Percentiles rank a stretch among this genome's conserved stretches.
phyloP scores from a whole-genome alignment of 2,329 filamentous ascomycete species.

The Coniochaeta ligniaria region DNA sequence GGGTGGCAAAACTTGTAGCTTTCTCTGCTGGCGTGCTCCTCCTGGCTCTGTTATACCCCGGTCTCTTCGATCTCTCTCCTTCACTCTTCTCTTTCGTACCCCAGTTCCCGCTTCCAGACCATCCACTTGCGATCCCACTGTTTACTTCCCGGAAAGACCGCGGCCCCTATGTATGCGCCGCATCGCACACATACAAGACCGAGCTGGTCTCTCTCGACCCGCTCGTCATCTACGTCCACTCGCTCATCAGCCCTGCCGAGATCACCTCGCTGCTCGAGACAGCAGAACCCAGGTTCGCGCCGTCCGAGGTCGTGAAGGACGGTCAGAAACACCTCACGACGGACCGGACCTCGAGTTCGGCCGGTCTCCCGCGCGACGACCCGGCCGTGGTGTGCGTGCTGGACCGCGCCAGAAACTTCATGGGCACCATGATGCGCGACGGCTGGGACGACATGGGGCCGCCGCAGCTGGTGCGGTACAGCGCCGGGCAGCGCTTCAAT shows the following conservation, averaged over 20 bases:
- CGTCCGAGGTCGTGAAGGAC: conserved; percentile 24
- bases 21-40: conserved; percentile 13
- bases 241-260: conserved; percentile 27
- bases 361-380: conserved; percentile 25
- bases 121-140: conserved; percentile 11
- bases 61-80: conserved; percentile 9
- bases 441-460: conserved; percentile 32
- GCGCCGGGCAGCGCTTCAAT: conserved; percentile 29
- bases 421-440: conserved; percentile 28
- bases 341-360: conserved; percentile 30
- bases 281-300: conserved; percentile 26
- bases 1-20: conserved; percentile 8
- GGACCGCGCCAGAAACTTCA: conserved; percentile 23
- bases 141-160: conserved; percentile 3
- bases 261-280: conserved; percentile 25
- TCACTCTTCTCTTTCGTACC: conserved; percentile 13
- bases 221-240: conserved; percentile 34
- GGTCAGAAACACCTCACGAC: conserved; percentile 23
- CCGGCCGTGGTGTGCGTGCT: conserved; percentile 29
- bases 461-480: conserved; percentile 34
- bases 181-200: conserved; percentile 25
- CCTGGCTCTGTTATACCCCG: conserved; percentile 13
- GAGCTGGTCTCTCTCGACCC: conserved; percentile 34
- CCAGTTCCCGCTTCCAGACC: conserved; percentile 12
- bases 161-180: conserved; percentile 18